Evolutionary conservation across 768 basidiomycete species (phyloP).

Genomic region (Russula sp.): DNA sequence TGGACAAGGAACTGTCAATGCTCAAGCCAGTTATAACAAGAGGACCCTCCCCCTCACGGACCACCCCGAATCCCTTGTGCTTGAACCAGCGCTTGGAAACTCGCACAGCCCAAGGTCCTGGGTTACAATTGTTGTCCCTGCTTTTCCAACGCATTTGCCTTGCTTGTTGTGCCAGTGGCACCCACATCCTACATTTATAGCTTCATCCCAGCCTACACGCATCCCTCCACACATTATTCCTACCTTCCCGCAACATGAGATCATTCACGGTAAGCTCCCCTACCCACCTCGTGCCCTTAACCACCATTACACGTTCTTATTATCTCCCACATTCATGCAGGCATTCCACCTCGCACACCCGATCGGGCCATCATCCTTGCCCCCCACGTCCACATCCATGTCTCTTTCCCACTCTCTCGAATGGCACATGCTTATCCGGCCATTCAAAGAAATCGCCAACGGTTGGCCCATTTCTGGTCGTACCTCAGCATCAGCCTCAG

Average conservation of each 20-base stretch:
- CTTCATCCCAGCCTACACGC: not conserved
- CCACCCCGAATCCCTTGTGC: not conserved
- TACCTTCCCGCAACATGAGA: conserved; percentile 12
- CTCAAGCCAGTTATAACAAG: not conserved
- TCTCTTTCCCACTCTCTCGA: conserved; percentile 1
- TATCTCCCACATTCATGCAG: conserved; percentile 9
- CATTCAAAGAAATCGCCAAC: conserved; percentile 16
- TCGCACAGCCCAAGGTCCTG: not conserved
- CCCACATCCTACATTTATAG: conserved; percentile 16
- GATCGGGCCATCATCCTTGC: not conserved
- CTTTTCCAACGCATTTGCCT: not conserved
- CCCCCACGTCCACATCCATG: not conserved
- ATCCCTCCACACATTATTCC: not conserved
- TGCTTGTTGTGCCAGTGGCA: not conserved
- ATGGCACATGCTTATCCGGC: conserved; percentile 20
- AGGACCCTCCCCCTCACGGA: too few relatives aligned
- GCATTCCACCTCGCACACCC: conserved; percentile 12
- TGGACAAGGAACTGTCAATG: not conserved
- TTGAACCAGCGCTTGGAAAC: not conserved
- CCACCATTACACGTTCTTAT: conserved; percentile 1
- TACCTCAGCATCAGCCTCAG: conserved; percentile 3
- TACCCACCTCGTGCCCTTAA: not conserved
- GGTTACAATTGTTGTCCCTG: not conserved
- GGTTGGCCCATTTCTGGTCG: conserved; percentile 15
- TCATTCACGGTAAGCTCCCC: conserved; percentile 12